A percentile compares a stretch with the other conserved stretches of the same genome.
These are phyloP conservation scores for Chaetomidium leptoderma DNA, from an alignment of 495 filamentous ascomycete genomes.

Conservation along the genomic window DNA sequence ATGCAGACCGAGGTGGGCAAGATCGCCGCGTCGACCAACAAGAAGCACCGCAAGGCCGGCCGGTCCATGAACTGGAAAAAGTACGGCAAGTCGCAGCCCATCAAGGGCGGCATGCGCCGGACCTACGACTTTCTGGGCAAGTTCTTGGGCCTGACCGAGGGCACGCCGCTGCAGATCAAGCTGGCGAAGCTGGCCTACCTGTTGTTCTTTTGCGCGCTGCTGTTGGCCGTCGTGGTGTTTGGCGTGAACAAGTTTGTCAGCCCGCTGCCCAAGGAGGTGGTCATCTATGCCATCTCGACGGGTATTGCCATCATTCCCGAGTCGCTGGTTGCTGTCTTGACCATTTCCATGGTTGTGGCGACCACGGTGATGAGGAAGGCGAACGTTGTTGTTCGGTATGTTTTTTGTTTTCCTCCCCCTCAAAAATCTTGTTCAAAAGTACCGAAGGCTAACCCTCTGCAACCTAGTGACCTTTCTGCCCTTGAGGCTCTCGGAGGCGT, in stretches of 20 bases:
- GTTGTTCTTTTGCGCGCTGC: conserved; percentile 68
- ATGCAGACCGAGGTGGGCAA: conserved; percentile 84
- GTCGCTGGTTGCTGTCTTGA: conserved; percentile 64
- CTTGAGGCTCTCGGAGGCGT: conserved; percentile 80
- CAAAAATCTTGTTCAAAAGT: neutral
- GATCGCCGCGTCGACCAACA: conserved; percentile 64
- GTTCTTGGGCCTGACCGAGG: conserved; percentile 70
- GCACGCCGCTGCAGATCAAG: conserved; percentile 79
- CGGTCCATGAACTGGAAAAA: conserved; percentile 61
- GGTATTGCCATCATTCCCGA: conserved; percentile 71
- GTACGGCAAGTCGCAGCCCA: conserved; percentile 53
- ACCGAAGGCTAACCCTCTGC: neutral
- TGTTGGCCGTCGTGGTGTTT: conserved; percentile 77
- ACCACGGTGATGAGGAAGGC: conserved; percentile 71
- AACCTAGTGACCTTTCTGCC: conserved; percentile 57
- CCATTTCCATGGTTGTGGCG: conserved; percentile 73
- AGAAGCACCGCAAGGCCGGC: conserved; percentile 56
- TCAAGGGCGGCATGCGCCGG: conserved; percentile 54
- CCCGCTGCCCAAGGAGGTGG: conserved; percentile 59
- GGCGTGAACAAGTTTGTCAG: conserved; percentile 64
- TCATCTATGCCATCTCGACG: conserved; percentile 74
- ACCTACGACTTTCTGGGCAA: conserved; percentile 60
- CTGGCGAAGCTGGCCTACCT: conserved; percentile 70
- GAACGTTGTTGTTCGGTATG: conserved; percentile 66
- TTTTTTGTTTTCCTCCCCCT: neutral